These are phyloP conservation scores for Chrysochromulina tobinii DNA, from an alignment of 78 protist genomes.

Conservation along the genomic window DNA sequence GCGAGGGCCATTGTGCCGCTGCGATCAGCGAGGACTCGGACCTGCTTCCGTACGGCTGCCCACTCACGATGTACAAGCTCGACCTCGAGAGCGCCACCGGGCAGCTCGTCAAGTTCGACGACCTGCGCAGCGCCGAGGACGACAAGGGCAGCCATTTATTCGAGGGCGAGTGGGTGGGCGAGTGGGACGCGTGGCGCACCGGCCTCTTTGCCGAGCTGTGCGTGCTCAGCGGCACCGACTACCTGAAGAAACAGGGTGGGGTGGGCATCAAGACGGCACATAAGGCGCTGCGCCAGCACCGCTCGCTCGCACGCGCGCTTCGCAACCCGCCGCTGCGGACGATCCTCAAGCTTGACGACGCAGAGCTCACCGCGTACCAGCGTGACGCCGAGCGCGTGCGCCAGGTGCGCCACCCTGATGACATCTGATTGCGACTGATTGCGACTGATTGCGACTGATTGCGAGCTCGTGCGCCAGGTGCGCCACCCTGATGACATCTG, in stretches of 20 bases:
- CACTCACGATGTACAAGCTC: background rate
- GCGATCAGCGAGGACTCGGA: constrained; percentile 97
- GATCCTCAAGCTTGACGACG: no score
- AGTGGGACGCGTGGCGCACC: background rate
- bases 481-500: no score
- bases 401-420: no score
- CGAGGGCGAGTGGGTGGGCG: background rate
- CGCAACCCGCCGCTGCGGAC: no score
- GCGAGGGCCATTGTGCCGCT: constrained; percentile 34
- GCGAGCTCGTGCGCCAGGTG: no score
- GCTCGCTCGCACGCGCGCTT: no score
- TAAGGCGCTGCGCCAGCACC: background rate
- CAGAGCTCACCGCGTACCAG: no score
- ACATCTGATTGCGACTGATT: no score
- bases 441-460: no score
- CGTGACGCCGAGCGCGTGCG: no score
- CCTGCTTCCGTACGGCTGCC: constrained; percentile 84
- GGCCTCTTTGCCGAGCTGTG: constrained; percentile 59
- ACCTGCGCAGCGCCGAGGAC: background rate
- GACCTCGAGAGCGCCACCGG: background rate
- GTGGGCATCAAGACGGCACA: constrained; percentile 90
- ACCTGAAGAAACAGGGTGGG: constrained; percentile 69
- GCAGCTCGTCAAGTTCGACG: background rate
- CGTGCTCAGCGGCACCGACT: constrained; percentile 51
- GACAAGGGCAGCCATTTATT: background rate